Percentiles rank a stretch among this genome's conserved stretches.
These are phyloP conservation scores for Geosiphon pyriformis DNA, from an alignment of 192 early-diverging fungal genomes.

Conservation along the genomic window DNA sequence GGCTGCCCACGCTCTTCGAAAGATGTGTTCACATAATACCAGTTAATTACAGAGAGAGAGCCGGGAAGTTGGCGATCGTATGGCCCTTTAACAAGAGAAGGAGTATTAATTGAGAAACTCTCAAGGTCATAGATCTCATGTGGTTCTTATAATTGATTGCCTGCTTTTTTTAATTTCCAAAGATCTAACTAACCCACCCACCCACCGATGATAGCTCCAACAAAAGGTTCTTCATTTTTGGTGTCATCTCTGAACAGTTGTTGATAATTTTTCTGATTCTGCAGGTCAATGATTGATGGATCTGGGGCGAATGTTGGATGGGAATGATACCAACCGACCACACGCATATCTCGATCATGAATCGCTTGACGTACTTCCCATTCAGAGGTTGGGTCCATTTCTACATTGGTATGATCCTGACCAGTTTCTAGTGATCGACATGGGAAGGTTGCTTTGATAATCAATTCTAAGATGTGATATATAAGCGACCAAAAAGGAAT, in stretches of 20 bases:
- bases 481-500: no score
- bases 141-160: no score
- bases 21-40: slow-evolving; percentile 70
- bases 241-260: slow-evolving; percentile 60
- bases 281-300: slow-evolving; percentile 82
- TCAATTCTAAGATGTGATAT: slow-evolving; percentile 46
- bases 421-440: slow-evolving; percentile 69
- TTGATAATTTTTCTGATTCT: slow-evolving; percentile 86
- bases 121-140: no score
- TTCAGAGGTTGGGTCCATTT: slow-evolving; percentile 80
- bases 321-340: slow-evolving; percentile 95
- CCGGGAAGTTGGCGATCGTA: slow-evolving; percentile 76
- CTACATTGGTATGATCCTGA: slow-evolving; percentile 75
- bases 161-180: no score
- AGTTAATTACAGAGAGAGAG: slow-evolving; percentile 75
- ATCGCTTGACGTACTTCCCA: slow-evolving; percentile 72
- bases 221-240: slow-evolving; percentile 66
- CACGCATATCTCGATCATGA: slow-evolving; percentile 60
- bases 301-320: slow-evolving; percentile 87
- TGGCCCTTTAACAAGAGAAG: slow-evolving; percentile 55
- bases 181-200: no score
- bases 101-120: no score
- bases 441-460: slow-evolving; percentile 63
- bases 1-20: slow-evolving; percentile 56
- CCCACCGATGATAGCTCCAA: slow-evolving; percentile 87